These are phyloP conservation scores for Plenodomus biglobosus DNA, from an alignment of 2,329 filamentous ascomycete species.

Conservation along the genomic window DNA sequence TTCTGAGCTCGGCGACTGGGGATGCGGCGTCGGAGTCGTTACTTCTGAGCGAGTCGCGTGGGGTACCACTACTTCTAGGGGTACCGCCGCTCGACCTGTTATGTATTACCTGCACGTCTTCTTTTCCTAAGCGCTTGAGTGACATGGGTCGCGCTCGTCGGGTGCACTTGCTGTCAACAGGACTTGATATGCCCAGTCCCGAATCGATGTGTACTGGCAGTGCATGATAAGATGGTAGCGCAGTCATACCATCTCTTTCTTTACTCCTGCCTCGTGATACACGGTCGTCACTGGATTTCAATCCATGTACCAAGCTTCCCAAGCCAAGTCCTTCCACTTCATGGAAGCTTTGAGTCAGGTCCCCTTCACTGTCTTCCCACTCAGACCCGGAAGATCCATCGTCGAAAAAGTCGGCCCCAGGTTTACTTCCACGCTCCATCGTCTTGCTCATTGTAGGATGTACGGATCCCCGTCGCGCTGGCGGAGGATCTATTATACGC, in stretches of 20 bases:
- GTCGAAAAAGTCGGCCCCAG: constrained; percentile 35
- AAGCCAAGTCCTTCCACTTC: constrained; percentile 4
- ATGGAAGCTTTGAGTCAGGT: constrained; percentile 16
- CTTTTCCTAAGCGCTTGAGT: constrained; percentile 24
- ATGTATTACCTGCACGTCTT: constrained; percentile 26
- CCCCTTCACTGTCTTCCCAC: constrained; percentile 26
- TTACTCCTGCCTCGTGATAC: constrained; percentile 12
- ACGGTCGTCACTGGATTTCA: background rate
- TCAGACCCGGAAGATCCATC: constrained; percentile 27
- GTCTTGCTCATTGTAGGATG: constrained; percentile 25
- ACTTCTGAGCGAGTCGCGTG: constrained; percentile 13
- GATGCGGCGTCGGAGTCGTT: constrained; percentile 7
- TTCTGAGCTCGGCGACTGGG: constrained; percentile 5
- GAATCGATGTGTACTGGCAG: constrained; percentile 12
- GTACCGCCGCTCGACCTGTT: constrained; percentile 22
- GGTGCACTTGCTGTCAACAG: constrained; percentile 2
- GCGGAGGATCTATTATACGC: constrained; percentile 26
- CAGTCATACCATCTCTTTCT: constrained; percentile 14
- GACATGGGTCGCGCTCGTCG: constrained; percentile 28
- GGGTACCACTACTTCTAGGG: constrained; percentile 8
- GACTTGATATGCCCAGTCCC: constrained; percentile 1
- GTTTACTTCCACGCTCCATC: constrained; percentile 22
- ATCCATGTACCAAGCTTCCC: constrained; percentile 6
- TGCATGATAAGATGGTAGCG: constrained; percentile 17
- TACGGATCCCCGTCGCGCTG: constrained; percentile 23